phyloP scores from a whole-genome alignment of 257 asterid genomes.

The Buddleja alternifolia region DNA sequence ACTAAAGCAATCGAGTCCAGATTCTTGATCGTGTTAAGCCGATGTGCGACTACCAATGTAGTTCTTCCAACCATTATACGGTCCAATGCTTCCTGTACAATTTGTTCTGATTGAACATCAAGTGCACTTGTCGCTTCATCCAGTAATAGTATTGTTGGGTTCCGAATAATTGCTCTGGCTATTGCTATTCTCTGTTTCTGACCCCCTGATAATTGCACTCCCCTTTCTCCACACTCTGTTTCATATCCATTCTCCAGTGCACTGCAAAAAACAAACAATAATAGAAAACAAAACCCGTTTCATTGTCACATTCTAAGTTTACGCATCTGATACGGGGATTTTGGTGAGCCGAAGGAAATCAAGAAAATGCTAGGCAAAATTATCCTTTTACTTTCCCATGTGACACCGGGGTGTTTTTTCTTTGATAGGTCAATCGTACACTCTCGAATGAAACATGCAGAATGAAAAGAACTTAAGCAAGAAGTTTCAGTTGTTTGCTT shows the following conservation, averaged over 20 bases:
- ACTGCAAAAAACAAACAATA: constrained; percentile 33
- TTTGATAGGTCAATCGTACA: too few species aligned
- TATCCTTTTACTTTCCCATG: too few species aligned
- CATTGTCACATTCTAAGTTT: too few species aligned
- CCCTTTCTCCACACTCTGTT: constrained; percentile 84
- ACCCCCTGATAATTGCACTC: constrained; percentile 78
- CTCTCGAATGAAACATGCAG: too few species aligned
- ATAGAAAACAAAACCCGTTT: neutral
- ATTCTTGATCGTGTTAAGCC: constrained; percentile 80
- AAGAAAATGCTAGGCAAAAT: too few species aligned
- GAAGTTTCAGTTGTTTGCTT: too few species aligned
- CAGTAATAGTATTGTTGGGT: constrained; percentile 59
- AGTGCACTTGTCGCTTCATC: constrained; percentile 94
- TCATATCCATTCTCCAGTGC: constrained; percentile 70
- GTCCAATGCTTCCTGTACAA: constrained; percentile 79
- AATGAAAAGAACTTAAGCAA: too few species aligned
- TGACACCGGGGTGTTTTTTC: too few species aligned
- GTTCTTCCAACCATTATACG: constrained; percentile 75
- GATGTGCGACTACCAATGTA: constrained; percentile 77
- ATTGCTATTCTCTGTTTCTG: constrained; percentile 85
- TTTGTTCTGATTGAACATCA: constrained; percentile 78
- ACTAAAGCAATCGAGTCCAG: constrained; percentile 67
- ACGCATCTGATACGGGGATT: too few species aligned
- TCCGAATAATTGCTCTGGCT: constrained; percentile 74
- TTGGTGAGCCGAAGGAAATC: too few species aligned